Evolutionary conservation across 2,329 filamentous ascomycete species (phyloP).

Genomic region (Arthrobotrys musiformis): DNA sequence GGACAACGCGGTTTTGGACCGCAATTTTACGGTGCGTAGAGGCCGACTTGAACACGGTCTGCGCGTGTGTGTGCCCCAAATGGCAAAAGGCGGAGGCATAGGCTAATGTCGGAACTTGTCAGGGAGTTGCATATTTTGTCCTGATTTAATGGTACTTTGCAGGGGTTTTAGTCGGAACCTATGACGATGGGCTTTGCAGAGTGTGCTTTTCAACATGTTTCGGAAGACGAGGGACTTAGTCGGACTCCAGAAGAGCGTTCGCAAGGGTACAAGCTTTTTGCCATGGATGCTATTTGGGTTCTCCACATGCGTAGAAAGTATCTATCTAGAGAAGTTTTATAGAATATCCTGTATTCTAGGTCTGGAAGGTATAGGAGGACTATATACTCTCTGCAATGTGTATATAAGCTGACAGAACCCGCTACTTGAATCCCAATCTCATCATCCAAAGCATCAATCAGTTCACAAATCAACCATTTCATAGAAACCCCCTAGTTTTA

Average conservation of each 20-base stretch:
- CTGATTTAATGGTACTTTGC: background rate
- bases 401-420: background rate
- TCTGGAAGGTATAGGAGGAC: too few relatives aligned
- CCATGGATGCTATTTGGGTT: background rate
- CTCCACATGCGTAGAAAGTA: background rate
- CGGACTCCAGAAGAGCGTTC: background rate
- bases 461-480: background rate
- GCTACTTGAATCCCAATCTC: background rate
- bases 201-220: too few relatives aligned
- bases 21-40: background rate
- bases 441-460: background rate
- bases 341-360: background rate
- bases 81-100: background rate
- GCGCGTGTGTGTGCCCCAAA: background rate
- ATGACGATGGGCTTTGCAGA: slow-evolving; percentile 1
- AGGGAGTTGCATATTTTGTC: slow-evolving; percentile 2
- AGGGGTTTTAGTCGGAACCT: background rate
- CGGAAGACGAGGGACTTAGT: background rate
- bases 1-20: slow-evolving; percentile 7
- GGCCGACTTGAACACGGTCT: too few relatives aligned
- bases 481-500: background rate
- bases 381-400: background rate
- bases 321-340: background rate
- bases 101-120: background rate
- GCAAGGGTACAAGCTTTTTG: slow-evolving; percentile 13